A percentile compares a stretch with the other conserved stretches of the same genome.
Evolutionary conservation across 31 red algal genomes (phyloP).

Genomic region (Endocladia muricata): DNA sequence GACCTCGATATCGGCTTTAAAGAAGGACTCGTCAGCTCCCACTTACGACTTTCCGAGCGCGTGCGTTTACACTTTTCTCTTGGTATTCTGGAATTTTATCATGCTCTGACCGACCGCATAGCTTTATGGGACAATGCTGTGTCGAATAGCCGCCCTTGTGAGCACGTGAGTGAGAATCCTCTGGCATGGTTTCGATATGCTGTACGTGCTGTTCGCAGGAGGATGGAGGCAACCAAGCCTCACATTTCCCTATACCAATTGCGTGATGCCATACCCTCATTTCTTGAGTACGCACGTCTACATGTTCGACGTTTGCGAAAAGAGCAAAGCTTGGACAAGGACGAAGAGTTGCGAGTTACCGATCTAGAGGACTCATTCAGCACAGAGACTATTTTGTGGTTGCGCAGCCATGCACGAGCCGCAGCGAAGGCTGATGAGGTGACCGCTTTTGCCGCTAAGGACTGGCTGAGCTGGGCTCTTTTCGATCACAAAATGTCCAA

Average conservation of each 20-base stretch:
- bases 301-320: constrained; percentile 49
- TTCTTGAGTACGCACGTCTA: constrained; percentile 29
- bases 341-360: constrained; percentile 5
- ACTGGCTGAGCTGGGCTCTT: constrained; percentile 57
- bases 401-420: constrained; percentile 37
- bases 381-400: constrained; percentile 40
- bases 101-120: not conserved
- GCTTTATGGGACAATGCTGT: constrained; percentile 17
- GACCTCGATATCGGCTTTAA: constrained; percentile 9
- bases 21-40: constrained; percentile 2
- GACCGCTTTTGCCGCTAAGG: constrained; percentile 55
- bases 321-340: too few relatives aligned
- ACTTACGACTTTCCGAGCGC: not conserved
- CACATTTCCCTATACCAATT: constrained; percentile 23
- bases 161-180: constrained; percentile 2
- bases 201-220: not conserved
- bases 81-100: constrained; percentile 4
- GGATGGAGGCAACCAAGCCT: not conserved
- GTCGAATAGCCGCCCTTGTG: constrained; percentile 14
- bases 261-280: not conserved
- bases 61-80: not conserved
- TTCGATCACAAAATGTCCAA: constrained; percentile 18
- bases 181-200: constrained; percentile 39
- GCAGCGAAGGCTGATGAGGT: constrained; percentile 52
- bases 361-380: constrained; percentile 34